Evolutionary conservation across 768 basidiomycete species (phyloP).

Genomic region (Suillus subluteus): DNA sequence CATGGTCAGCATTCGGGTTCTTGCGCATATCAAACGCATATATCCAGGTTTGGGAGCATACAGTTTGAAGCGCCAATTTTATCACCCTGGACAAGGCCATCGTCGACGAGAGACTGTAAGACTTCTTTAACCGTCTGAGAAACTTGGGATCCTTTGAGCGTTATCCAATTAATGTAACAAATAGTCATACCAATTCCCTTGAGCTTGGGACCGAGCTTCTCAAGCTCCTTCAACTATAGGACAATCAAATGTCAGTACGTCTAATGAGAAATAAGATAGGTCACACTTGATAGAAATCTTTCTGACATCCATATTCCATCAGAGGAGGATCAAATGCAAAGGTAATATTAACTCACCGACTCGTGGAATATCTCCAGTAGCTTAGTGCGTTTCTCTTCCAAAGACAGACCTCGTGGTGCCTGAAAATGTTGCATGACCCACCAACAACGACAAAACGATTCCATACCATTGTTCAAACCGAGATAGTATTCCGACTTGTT

Average conservation of each 20-base stretch:
- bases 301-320: conserved; percentile 44
- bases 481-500: background rate
- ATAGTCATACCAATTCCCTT: conserved; percentile 79
- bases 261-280: background rate
- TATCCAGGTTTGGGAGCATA: conserved; percentile 34
- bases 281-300: conserved; percentile 77
- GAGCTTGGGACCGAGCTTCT: conserved; percentile 85
- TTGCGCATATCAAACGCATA: conserved; percentile 26
- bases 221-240: conserved; percentile 83
- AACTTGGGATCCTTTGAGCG: conserved; percentile 46
- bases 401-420: conserved; percentile 85
- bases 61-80: conserved; percentile 97
- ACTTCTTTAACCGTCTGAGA: conserved; percentile 93
- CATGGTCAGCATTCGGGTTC: conserved; percentile 3
- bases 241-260: conserved; percentile 5
- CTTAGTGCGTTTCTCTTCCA: conserved; percentile 88
- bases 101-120: conserved; percentile 83
- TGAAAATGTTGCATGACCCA: conserved; percentile 26
- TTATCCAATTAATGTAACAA: background rate
- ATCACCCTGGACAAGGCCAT: conserved; percentile 83
- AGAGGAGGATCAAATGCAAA: conserved; percentile 5
- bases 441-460: background rate
- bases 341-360: conserved; percentile 49
- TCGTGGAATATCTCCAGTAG: conserved; percentile 94
- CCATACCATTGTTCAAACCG: conserved; percentile 13